Conservation (phyloP, 1,139 yeast genomes). For the Pichia sp. region DNA sequence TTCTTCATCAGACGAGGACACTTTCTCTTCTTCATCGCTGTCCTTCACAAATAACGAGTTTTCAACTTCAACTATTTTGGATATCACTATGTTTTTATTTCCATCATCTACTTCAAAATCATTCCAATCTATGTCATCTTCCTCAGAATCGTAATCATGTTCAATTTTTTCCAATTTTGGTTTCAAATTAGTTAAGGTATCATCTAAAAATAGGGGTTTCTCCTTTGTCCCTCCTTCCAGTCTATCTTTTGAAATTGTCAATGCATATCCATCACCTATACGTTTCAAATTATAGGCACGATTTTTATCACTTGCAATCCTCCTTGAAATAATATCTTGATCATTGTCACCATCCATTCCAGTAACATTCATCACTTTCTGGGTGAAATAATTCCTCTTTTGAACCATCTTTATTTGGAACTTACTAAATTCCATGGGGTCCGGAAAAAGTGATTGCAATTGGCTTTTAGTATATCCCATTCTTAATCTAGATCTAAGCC, state of each 20-base stretch:
- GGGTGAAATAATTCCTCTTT: constrained; percentile 85
- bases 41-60: constrained; percentile 11
- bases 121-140: constrained; percentile 24
- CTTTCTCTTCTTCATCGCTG: constrained; percentile 5
- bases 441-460: constrained; percentile 70
- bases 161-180: not conserved
- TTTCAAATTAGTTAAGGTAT: constrained; percentile 4
- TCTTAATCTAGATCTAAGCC: constrained; percentile 81
- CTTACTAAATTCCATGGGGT: constrained; percentile 82
- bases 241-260: constrained; percentile 42
- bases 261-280: constrained; percentile 82
- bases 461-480: constrained; percentile 94
- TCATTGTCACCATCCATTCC: constrained; percentile 67
- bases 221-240: constrained; percentile 36
- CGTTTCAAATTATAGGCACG: constrained; percentile 69
- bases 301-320: constrained; percentile 85
- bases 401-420: constrained; percentile 93
- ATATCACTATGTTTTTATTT: not conserved
- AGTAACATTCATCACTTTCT: constrained; percentile 72
- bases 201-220: constrained; percentile 26
- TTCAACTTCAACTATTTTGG: not conserved
- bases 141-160: constrained; percentile 18
- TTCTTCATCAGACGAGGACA: constrained; percentile 7
- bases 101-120: constrained; percentile 15
- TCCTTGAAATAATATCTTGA: constrained; percentile 34